These are phyloP conservation scores for Pogostemon cablin DNA, from an alignment of 257 asterid species.

Conservation along the genomic window DNA sequence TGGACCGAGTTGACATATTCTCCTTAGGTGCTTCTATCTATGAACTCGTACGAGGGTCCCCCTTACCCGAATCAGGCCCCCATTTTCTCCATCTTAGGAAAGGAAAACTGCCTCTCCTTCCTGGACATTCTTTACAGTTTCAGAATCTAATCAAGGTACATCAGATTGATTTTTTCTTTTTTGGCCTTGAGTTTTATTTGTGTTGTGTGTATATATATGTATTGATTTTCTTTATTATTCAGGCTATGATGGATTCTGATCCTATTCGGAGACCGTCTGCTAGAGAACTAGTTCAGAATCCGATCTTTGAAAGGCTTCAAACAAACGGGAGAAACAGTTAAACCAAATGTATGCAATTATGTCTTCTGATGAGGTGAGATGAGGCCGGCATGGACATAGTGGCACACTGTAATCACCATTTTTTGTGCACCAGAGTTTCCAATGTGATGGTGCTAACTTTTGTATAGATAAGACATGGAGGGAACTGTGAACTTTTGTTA, in stretches of 20 bases:
- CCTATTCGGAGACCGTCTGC: constrained; percentile 86
- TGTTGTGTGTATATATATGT: not conserved
- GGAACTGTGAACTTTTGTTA: constrained; percentile 30
- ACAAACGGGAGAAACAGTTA: constrained; percentile 39
- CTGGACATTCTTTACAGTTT: constrained; percentile 86
- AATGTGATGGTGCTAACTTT: constrained; percentile 44
- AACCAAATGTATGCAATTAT: constrained; percentile 20
- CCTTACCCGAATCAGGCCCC: constrained; percentile 75
- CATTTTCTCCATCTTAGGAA: constrained; percentile 72
- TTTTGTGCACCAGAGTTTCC: constrained; percentile 42
- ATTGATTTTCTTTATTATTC: constrained; percentile 26
- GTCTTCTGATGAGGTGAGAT: constrained; percentile 1
- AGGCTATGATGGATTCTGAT: constrained; percentile 91
- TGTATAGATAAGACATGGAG: constrained; percentile 39
- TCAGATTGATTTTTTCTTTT: not conserved
- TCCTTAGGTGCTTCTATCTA: constrained; percentile 85
- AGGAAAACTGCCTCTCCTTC: constrained; percentile 93
- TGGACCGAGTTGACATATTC: constrained; percentile 91
- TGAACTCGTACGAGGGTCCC: constrained; percentile 78
- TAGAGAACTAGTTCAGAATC: constrained; percentile 56
- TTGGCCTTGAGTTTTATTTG: not conserved
- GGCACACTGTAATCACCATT: constrained; percentile 11
- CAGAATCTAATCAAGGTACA: constrained; percentile 87
- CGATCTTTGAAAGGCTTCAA: constrained; percentile 55
- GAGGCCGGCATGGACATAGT: not conserved